Base-by-base conservation (phyloP, 1,284 basidiomycete species). In the Melampsora americana region DNA sequence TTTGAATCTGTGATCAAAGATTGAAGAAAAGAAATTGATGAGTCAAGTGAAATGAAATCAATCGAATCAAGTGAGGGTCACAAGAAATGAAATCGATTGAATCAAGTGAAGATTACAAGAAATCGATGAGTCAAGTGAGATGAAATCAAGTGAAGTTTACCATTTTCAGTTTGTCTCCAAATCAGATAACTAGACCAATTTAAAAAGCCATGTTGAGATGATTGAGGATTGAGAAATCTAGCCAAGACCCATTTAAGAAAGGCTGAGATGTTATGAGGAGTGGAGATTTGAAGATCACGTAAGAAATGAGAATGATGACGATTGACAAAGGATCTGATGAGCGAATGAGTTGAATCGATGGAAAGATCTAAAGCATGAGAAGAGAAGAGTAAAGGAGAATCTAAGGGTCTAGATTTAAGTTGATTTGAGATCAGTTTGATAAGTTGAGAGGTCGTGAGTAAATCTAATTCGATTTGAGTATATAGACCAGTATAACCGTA, bases 221-320 rank as follows among this genome's bases (percentile, higher is more conserved):
- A 20, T 62, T 35, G 26, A 60, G 50, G 50, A 46, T 76, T 76
- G 44, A 69, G 60, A 26, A 65, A 59, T 20, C 73, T 53, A 26
- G 66, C 50, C 9, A 76, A 46, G 23, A 76, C 61, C 73, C 73
- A 76, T 56, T 76, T 76, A 16, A 76, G 66, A 30, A 76, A 64
- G 50, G 66, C 66, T 4, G 73, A 59, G 20, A 76, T 16, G 35
- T 76, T 69, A 56, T 76, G 66, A 35, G 73, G 42, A 53, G 56
- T 18, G 28, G 66, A 48, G 16, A 68, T 64, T 9, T 56, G 39
- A 14, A 76, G 6, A 18, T 56, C 66, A 56, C 18, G 4, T 30
- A 35, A 7, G n/a, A 23, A 42, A 67, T 67, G 60, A 6, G 44
- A 50, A 18, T 53, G 42, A 44, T 50, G 73, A 26, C 53, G 53